Percentiles rank a stretch among this genome's conserved stretches.
Evolutionary conservation across 495 filamentous ascomycete genomes (phyloP).

Genomic region (Daldinia grandis): DNA sequence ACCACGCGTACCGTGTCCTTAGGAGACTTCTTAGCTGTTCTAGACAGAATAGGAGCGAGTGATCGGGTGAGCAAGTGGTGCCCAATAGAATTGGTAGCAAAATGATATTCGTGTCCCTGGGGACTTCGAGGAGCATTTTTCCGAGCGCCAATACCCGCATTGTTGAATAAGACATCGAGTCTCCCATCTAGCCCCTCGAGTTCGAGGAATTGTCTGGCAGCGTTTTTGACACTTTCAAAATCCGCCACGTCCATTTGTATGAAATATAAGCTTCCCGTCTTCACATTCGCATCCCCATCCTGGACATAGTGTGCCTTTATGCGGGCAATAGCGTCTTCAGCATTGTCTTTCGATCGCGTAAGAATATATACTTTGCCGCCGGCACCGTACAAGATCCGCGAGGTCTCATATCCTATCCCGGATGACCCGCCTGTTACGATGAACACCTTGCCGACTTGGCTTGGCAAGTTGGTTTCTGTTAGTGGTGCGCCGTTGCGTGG

Average conservation of each 20-base stretch:
- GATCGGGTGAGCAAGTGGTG: constrained; percentile 49
- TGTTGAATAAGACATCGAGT: constrained; percentile 49
- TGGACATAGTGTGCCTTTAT: too few species aligned
- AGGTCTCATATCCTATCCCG: background rate
- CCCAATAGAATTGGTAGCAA: constrained; percentile 49
- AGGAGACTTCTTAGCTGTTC: constrained; percentile 38
- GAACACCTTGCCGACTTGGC: constrained; percentile 50
- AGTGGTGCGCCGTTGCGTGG: constrained; percentile 38
- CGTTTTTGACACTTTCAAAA: background rate
- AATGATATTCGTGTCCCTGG: constrained; percentile 52
- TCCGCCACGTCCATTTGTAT: too few species aligned
- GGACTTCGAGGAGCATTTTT: constrained; percentile 26
- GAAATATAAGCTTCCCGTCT: too few species aligned
- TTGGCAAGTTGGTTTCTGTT: constrained; percentile 35
- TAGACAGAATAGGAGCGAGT: constrained; percentile 47
- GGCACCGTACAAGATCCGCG: background rate
- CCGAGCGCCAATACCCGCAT: constrained; percentile 49
- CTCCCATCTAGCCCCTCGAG: constrained; percentile 43
- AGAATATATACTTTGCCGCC: background rate
- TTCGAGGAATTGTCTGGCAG: constrained; percentile 26
- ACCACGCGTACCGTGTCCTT: background rate
- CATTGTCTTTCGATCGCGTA: background rate
- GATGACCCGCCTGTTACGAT: constrained; percentile 23
- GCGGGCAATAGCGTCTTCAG: constrained; percentile 8
- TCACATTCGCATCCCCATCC: too few species aligned